Evolutionary conservation across 441 rosid genomes (phyloP).

Genomic region (Adansonia rubrostipa): DNA sequence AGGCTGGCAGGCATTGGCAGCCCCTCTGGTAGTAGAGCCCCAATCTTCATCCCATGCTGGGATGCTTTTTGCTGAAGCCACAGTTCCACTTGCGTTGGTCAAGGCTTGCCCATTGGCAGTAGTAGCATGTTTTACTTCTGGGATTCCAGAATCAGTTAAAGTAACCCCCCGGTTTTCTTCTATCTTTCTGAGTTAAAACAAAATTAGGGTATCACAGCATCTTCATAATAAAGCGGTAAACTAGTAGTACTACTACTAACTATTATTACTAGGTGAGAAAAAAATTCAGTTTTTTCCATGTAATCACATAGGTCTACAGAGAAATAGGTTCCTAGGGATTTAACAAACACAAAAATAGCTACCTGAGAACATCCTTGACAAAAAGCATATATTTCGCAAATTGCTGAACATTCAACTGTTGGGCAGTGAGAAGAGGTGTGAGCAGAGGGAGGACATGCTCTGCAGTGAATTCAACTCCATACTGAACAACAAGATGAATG

Average conservation of each 20-base stretch:
- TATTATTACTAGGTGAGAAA: background rate
- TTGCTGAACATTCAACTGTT: slow-evolving; percentile 84
- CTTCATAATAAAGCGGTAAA: slow-evolving; percentile 1
- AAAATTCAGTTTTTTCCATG: background rate
- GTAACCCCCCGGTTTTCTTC: slow-evolving; percentile 92
- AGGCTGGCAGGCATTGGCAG: slow-evolving; percentile 39
- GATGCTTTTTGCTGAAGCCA: slow-evolving; percentile 53
- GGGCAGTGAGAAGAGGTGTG: slow-evolving; percentile 83
- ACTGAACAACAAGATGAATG: slow-evolving; percentile 46
- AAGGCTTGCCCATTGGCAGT: slow-evolving; percentile 47
- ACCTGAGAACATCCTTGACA: slow-evolving; percentile 92
- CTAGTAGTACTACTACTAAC: background rate
- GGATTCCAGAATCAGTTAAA: slow-evolving; percentile 65
- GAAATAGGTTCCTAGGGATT: background rate
- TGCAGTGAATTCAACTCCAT: slow-evolving; percentile 77
- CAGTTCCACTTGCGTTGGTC: slow-evolving; percentile 48
- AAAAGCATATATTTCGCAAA: slow-evolving; percentile 92
- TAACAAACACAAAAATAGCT: slow-evolving; percentile 7
- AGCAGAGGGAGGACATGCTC: slow-evolving; percentile 86
- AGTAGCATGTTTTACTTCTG: slow-evolving; percentile 55
- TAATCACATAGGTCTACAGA: background rate
- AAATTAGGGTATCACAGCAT: slow-evolving; percentile 17
- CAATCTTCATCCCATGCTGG: slow-evolving; percentile 94
- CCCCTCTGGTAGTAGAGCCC: slow-evolving; percentile 53
- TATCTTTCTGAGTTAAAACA: slow-evolving; percentile 60